These are phyloP conservation scores for Babjeviella inositovora DNA, from an alignment of 805 yeast species.

Conservation along the genomic window DNA sequence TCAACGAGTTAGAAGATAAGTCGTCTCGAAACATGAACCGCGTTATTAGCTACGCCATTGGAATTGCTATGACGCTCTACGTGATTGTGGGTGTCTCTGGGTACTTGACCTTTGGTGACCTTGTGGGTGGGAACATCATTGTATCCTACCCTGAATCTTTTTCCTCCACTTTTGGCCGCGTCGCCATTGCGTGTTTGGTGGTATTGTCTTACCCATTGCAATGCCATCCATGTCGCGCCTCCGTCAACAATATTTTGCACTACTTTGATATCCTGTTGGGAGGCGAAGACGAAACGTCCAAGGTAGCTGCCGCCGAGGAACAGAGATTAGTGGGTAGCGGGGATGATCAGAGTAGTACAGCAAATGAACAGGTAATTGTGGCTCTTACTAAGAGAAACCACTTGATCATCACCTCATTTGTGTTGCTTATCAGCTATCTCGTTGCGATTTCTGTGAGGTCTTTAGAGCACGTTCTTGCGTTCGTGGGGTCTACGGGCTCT, in stretches of 20 bases:
- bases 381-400: too few relatives aligned
- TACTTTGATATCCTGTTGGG: slow-evolving; percentile 17
- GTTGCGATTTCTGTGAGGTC: slow-evolving; percentile 57
- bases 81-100: slow-evolving; percentile 67
- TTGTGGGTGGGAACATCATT: slow-evolving; percentile 66
- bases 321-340: too few relatives aligned
- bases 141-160: slow-evolving; percentile 52
- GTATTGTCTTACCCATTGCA: slow-evolving; percentile 79
- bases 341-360: background rate
- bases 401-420: slow-evolving; percentile 19
- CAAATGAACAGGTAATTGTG: too few relatives aligned
- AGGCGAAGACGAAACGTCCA: slow-evolving; percentile 2
- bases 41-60: slow-evolving; percentile 37
- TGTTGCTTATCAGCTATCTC: slow-evolving; percentile 37
- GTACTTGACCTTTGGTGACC: slow-evolving; percentile 74
- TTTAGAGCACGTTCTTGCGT: slow-evolving; percentile 66
- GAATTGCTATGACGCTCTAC: slow-evolving; percentile 46
- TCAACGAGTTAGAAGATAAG: slow-evolving; percentile 60
- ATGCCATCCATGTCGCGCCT: slow-evolving; percentile 80
- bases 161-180: slow-evolving; percentile 64
- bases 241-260: slow-evolving; percentile 56
- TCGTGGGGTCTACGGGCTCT: slow-evolving; percentile 90
- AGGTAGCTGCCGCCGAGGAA: background rate
- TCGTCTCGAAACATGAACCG: slow-evolving; percentile 25
- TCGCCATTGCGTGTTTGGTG: slow-evolving; percentile 69